Conservation (phyloP, 139 green algal genomes). For the Penium margaritaceum region DNA sequence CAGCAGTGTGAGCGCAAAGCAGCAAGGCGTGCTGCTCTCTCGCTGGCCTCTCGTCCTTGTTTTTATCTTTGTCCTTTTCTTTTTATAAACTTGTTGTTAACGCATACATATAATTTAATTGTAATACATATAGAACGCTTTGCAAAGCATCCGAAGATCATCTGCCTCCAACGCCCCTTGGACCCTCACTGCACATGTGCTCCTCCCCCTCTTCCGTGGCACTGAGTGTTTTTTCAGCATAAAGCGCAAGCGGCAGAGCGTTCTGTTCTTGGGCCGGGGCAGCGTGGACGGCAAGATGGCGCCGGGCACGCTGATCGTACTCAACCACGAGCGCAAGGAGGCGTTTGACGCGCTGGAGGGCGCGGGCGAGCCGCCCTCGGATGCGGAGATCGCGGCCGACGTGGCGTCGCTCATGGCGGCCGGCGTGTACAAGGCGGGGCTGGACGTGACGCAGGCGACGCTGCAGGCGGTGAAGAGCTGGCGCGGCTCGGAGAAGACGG, state of each 20-base stretch:
- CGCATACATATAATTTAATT: too few relatives aligned
- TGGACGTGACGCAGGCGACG: slow-evolving; percentile 34
- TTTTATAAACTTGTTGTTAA: too few relatives aligned
- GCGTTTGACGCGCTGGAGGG: slow-evolving; percentile 29
- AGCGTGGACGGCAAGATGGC: slow-evolving; percentile 13
- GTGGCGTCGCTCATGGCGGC: slow-evolving; percentile 26
- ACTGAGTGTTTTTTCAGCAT: too few relatives aligned
- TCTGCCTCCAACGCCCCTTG: too few relatives aligned
- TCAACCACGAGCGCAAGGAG: slow-evolving; percentile 33
- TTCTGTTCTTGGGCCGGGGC: slow-evolving; percentile 30
- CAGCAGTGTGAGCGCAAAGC: too few relatives aligned
- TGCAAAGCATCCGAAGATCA: too few relatives aligned
- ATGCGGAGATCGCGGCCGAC: slow-evolving; percentile 30
- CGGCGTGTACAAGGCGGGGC: slow-evolving; percentile 37
- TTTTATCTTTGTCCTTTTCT: too few relatives aligned
- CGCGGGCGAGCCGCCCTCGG: slow-evolving; percentile 2
- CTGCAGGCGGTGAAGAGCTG: slow-evolving; percentile 13
- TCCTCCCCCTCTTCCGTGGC: neutral
- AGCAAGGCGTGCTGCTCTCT: too few relatives aligned
- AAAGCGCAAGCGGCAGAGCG: slow-evolving; percentile 2
- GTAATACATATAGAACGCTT: too few relatives aligned
- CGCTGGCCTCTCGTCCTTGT: too few relatives aligned
- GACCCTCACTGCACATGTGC: too few relatives aligned
- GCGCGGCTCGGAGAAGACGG: slow-evolving; percentile 21
- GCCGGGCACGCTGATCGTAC: slow-evolving; percentile 25